Evolutionary conservation across 768 basidiomycete species (phyloP).

Genomic region (Leccinellum albellum): DNA sequence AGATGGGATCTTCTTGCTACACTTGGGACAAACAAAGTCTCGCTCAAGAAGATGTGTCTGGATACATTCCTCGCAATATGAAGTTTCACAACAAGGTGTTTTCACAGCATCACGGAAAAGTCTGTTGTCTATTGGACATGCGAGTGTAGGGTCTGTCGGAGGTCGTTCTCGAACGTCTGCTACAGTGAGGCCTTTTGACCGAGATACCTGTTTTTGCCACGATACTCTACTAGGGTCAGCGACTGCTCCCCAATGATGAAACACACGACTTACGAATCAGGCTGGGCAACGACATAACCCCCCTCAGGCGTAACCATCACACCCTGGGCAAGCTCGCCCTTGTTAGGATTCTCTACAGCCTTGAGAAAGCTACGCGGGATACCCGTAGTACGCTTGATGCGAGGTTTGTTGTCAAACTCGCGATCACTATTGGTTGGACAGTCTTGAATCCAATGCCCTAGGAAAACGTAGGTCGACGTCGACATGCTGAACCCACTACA

Average conservation of each 20-base stretch:
- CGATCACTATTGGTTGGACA: slow-evolving; percentile 97
- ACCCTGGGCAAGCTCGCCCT: slow-evolving; percentile 69
- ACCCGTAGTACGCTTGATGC: slow-evolving; percentile 96
- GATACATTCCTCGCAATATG: slow-evolving; percentile 97
- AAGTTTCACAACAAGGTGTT: slow-evolving; percentile 88
- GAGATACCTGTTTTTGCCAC: slow-evolving; percentile 89
- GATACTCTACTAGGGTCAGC: slow-evolving; percentile 56
- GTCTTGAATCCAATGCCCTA: slow-evolving; percentile 99
- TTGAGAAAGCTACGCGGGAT: slow-evolving; percentile 98
- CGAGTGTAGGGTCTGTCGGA: slow-evolving; percentile 73
- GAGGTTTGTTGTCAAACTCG: slow-evolving; percentile 89
- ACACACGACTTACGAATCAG: slow-evolving; percentile 73
- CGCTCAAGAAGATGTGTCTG: slow-evolving; percentile 90
- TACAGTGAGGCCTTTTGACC: slow-evolving; percentile 76
- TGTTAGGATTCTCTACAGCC: slow-evolving; percentile 84
- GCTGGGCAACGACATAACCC: slow-evolving; percentile 94
- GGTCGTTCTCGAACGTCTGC: slow-evolving; percentile 86
- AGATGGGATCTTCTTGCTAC: slow-evolving; percentile 81
- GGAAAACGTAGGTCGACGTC: slow-evolving; percentile 2
- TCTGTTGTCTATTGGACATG: slow-evolving; percentile 90
- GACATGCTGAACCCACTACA: background rate
- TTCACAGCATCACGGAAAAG: slow-evolving; percentile 92
- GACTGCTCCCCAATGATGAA: background rate
- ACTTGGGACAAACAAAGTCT: slow-evolving; percentile 92
- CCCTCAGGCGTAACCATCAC: slow-evolving; percentile 99